Evolutionary conservation across 202 grass and related monocot species (phyloP).

Genomic region (Saccharum hybrid): DNA sequence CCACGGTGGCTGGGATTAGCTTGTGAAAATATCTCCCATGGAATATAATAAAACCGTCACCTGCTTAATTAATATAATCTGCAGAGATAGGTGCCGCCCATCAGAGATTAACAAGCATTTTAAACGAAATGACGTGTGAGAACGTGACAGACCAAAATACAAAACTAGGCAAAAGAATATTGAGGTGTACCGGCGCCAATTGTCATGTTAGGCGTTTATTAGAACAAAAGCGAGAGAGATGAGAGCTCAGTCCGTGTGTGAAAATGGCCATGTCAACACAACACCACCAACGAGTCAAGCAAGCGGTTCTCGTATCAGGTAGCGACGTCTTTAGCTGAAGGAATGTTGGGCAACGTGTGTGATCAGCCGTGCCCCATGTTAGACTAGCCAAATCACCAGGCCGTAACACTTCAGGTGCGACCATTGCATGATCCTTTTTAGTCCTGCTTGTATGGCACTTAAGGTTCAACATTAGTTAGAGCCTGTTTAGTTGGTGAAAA

Average conservation of each 20-base stretch:
- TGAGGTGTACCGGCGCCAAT: neutral
- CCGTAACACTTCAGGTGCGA: neutral
- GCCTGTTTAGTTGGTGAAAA: too few relatives aligned
- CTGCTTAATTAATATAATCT: slow-evolving; percentile 25
- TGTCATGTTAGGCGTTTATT: slow-evolving; percentile 39
- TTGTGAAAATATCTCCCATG: neutral
- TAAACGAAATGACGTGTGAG: slow-evolving; percentile 24
- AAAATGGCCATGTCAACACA: slow-evolving; percentile 25
- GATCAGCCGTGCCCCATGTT: slow-evolving; percentile 1
- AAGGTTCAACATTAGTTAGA: neutral
- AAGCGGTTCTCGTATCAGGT: neutral
- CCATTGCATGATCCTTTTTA: neutral
- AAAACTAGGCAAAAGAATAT: neutral
- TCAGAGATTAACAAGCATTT: slow-evolving; percentile 31
- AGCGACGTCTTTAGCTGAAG: slow-evolving; percentile 29
- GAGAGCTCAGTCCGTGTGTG: slow-evolving; percentile 33
- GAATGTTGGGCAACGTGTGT: slow-evolving; percentile 23
- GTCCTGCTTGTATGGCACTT: neutral
- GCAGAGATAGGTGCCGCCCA: slow-evolving; percentile 15
- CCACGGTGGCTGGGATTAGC: neutral
- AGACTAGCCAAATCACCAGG: slow-evolving; percentile 10
- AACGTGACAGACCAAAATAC: slow-evolving; percentile 27
- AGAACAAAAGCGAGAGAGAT: neutral
- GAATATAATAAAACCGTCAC: slow-evolving; percentile 37
- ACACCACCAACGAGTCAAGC: slow-evolving; percentile 13